Base-by-base conservation (phyloP, 306 rosid genomes). In the Dryas drummondii region DNA sequence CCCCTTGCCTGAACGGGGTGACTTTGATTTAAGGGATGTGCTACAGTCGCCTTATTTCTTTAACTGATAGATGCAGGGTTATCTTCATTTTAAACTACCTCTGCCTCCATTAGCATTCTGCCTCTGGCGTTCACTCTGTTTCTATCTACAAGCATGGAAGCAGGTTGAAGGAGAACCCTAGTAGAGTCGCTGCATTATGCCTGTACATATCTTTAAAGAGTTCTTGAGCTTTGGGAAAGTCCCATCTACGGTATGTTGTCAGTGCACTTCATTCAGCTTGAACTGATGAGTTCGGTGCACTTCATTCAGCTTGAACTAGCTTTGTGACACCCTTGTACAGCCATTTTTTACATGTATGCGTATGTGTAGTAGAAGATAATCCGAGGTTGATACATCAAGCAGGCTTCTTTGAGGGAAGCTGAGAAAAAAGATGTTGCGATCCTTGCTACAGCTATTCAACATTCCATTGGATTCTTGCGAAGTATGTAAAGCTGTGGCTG, bases 1-100 rank as follows among this genome's bases (percentile, higher is more conserved):
- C 6, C 77, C 90, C 14, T 86, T 94, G 84, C 98, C 98, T 8
- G 96, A 94, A 59, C 84, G 96, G 4, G 98, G 98, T 22, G 88
- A 91, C 78, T 87, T 94, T 41, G 86, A 91, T 62, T 77, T 94
- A 6, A 74, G 61, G 57, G 93, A 91, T 2, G 98, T 94, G 70
- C 78, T 91, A 75, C 86, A 87, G 71, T 91, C 98, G 2, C 87
- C 98, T 50, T 94, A 94, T 84, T 94, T 94, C 87, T 94, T 94
- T 82, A 91, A 94, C 89, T 94, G 84, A 91, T 59, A 46, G 14
- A 47, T 56, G 74, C 68, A 26, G 45, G 26, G 45, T 80, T 50
- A 15, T 70, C 54, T 71, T 58, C 73, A 56, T 71, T 71, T 76
- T 66, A 50, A 7, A 11, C 59, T 44, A 49, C 81, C 56, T 40